Evolutionary conservation across 2,329 filamentous ascomycete genomes (phyloP).

Genomic region (Trichoderma oligosporum): DNA sequence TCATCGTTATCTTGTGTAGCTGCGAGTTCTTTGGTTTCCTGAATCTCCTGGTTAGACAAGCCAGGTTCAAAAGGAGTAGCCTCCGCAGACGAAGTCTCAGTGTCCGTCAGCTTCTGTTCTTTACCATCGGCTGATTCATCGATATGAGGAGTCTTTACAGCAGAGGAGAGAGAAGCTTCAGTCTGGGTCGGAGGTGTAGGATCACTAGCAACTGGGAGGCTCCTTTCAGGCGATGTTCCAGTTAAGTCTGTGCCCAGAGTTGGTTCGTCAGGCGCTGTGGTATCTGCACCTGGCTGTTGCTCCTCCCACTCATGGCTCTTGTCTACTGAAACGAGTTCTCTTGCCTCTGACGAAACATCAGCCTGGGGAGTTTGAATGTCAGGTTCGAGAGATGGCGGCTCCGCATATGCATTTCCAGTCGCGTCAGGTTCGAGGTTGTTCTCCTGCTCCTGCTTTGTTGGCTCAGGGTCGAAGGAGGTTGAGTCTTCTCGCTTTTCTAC

Average conservation of each 20-base stretch:
- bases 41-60: too few relatives aligned
- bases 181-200: background rate
- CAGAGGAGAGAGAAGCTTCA: background rate
- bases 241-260: background rate
- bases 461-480: conserved; percentile 3
- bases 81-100: too few relatives aligned
- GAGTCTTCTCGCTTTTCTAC: conserved; percentile 31
- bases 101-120: too few relatives aligned
- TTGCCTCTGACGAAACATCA: background rate
- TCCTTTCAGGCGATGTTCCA: background rate
- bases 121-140: too few relatives aligned
- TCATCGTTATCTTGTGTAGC: too few relatives aligned
- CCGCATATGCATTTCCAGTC: background rate
- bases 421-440: too few relatives aligned
- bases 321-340: background rate
- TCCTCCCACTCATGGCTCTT: background rate
- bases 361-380: background rate
- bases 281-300: background rate
- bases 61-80: too few relatives aligned
- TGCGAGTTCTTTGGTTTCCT: too few relatives aligned
- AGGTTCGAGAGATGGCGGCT: background rate
- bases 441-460: conserved; percentile 27
- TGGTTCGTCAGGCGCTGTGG: background rate
- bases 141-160: too few relatives aligned
- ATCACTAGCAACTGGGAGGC: background rate